phyloP scores from a whole-genome alignment of 2,329 filamentous ascomycete genomes.

The Basipetospora chlamydospora region DNA sequence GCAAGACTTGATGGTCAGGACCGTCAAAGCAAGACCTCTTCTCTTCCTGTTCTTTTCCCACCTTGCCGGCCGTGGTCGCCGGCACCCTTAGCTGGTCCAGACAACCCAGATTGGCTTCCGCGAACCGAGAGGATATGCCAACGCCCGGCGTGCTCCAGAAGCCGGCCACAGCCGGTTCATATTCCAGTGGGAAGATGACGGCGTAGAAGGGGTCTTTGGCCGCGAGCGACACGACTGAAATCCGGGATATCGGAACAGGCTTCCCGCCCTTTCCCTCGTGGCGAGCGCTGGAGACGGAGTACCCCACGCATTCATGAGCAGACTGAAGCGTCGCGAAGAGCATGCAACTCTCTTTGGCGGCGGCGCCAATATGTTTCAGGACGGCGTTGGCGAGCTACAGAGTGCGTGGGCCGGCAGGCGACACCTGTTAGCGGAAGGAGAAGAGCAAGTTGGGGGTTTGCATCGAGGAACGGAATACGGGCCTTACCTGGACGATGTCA shows the following conservation, averaged over 20 bases:
- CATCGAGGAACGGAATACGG: not conserved
- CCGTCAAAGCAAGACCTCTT: constrained; percentile 24
- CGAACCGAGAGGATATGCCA: constrained; percentile 29
- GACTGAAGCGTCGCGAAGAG: constrained; percentile 18
- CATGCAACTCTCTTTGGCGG: constrained; percentile 13
- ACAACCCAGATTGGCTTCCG: constrained; percentile 24
- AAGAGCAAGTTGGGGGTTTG: not conserved
- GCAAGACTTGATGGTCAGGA: constrained; percentile 21
- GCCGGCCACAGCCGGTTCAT: constrained; percentile 17
- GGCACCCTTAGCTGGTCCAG: constrained; percentile 21
- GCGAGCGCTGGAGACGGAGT: constrained; percentile 20
- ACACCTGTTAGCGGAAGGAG: not conserved
- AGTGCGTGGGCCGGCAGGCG: not conserved
- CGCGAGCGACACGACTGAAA: not conserved
- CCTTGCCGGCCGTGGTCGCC: not conserved
- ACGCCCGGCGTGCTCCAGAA: constrained; percentile 31
- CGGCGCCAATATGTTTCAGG: constrained; percentile 15
- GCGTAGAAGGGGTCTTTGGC: not conserved
- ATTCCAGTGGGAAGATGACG: constrained; percentile 1
- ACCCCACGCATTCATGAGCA: constrained; percentile 16
- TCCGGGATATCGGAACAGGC: not conserved
- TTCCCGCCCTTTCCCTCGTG: constrained; percentile 5
- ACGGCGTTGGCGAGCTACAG: constrained; percentile 23
- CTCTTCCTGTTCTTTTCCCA: constrained; percentile 11
- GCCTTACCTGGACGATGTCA: constrained; percentile 17